Evolutionary conservation across 352 stramenopile species (phyloP), one percentile per base, ranked within the genome.

Genomic region (Halophytophthora polymorphica): DNA sequence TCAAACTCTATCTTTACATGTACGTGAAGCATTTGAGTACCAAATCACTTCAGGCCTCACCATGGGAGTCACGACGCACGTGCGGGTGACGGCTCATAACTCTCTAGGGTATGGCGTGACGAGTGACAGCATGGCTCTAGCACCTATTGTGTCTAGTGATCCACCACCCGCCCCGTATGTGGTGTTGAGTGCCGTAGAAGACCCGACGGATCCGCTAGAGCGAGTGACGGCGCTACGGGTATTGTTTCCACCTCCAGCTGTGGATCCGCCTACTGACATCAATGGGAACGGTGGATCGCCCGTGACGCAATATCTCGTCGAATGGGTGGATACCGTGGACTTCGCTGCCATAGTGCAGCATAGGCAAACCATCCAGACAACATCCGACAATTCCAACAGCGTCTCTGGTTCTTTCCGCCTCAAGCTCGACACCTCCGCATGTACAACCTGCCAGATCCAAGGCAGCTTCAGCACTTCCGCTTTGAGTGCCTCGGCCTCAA

Each of bases 41-140:
- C 76, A 83, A 17, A 76, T 98, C 35, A 83, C 42, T 3, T 50
- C 74, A 12, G 77, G 69, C 0, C 70, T 98, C 0, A 58, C 53
- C 1, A 97, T 97, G 88, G 96, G 96, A 2, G 73, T 74, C 28
- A 56, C 58, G 8, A 93, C 97, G 41, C 88, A 96, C 56, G 68
- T 98, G 6, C 86, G 94, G 3, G 86, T 98, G 7, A 86, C 83
- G 13, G 81, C 85, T 4, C 88, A 97, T 57, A 98, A 98, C 61
- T 92, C 84, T 17, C 74, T 97, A 12, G 96, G 96, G 2, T 98
- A 93, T 53, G 93, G 93, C 2, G 42, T 55, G 1, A 52, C 66
- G 6, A 88, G 81, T 3, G 83, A 86, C 35, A 77, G 72, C 44
- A 49, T 96, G 28, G 71, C 83, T 13, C 64, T 96, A 0, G 76